phyloP scores from a whole-genome alignment of 2,329 filamentous ascomycete genomes.

The Aspergillus felis region DNA sequence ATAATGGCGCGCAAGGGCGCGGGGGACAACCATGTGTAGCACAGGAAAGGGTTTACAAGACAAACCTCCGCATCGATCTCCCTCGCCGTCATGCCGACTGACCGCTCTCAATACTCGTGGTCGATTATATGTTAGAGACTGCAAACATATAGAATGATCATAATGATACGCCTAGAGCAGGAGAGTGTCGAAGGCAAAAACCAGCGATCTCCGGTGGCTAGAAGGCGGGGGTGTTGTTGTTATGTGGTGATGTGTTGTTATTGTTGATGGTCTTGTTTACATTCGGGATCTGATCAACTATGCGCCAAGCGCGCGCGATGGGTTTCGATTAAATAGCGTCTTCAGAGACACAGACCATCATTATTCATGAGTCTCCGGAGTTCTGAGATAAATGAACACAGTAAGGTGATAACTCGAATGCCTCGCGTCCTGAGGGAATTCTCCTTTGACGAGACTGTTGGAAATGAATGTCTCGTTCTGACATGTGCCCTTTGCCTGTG shows the following conservation, averaged over 20 bases:
- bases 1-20: background rate
- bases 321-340: background rate
- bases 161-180: background rate
- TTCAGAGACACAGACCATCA: background rate
- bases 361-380: background rate
- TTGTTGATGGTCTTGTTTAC: background rate
- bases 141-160: background rate
- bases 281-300: background rate
- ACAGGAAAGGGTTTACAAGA: background rate
- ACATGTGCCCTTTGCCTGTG: background rate
- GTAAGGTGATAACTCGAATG: background rate
- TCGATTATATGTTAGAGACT: background rate
- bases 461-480: background rate
- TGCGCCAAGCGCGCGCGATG: slow-evolving; percentile 3
- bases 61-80: background rate
- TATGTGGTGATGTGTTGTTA: background rate
- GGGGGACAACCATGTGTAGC: background rate
- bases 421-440: background rate
- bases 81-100: background rate
- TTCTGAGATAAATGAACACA: background rate
- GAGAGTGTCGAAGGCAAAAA: background rate
- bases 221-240: background rate
- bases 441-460: background rate
- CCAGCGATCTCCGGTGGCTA: background rate
- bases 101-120: background rate